Evolutionary conservation across 2,329 filamentous ascomycete genomes (phyloP).

Genomic region (Xylaria sp.): DNA sequence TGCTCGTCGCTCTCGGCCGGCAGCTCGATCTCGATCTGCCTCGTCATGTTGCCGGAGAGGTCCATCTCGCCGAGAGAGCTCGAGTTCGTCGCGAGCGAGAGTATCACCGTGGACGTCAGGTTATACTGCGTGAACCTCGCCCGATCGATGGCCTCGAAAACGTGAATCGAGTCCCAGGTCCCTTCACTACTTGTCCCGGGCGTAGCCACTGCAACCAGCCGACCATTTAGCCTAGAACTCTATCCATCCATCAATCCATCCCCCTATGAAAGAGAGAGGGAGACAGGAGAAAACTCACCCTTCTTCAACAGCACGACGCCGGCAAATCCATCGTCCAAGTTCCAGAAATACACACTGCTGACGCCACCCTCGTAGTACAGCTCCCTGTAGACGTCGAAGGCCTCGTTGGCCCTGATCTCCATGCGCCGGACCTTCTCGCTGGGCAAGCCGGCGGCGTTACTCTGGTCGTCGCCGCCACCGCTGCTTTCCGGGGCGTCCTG

Average conservation of each 20-base stretch:
- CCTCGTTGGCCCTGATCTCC: constrained; percentile 93
- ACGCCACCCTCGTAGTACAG: constrained; percentile 97
- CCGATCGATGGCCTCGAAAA: constrained; percentile 95
- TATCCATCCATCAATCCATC: neutral
- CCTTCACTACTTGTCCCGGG: constrained; percentile 75
- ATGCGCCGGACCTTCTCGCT: constrained; percentile 92
- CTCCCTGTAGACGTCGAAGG: constrained; percentile 96
- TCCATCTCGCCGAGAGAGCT: constrained; percentile 82
- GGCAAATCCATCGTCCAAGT: constrained; percentile 96
- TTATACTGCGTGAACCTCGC: constrained; percentile 96
- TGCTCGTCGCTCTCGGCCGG: constrained; percentile 89
- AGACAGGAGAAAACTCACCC: constrained; percentile 61
- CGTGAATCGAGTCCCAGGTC: constrained; percentile 98
- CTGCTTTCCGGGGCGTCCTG: constrained; percentile 57
- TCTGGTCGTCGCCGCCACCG: constrained; percentile 61
- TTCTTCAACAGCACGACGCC: constrained; percentile 97
- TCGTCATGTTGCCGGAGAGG: constrained; percentile 96
- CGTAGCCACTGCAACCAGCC: constrained; percentile 65
- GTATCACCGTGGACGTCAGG: constrained; percentile 94
- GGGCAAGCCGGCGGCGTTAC: constrained; percentile 82
- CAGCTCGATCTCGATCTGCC: constrained; percentile 92
- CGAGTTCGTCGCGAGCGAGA: constrained; percentile 78
- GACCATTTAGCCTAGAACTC: neutral
- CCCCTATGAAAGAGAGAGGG: neutral
- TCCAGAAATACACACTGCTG: constrained; percentile 97